Evolutionary conservation across 306 rosid genomes (phyloP), one percentile per base, ranked within the genome.

Genomic region (Acacia melanoxylon): DNA sequence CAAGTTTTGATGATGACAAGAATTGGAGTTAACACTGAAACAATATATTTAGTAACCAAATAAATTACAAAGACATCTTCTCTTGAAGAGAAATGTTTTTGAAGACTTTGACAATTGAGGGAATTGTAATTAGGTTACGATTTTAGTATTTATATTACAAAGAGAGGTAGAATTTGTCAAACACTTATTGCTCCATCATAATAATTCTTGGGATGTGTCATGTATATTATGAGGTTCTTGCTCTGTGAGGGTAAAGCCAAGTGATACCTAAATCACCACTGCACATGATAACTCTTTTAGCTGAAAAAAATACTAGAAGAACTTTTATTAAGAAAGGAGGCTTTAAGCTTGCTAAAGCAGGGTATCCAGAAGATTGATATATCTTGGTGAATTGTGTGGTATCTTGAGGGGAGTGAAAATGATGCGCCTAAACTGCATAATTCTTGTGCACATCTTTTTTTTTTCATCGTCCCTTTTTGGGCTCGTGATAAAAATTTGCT

Each of bases 281-380:
- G 3, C 52, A 29, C 56, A 71, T 70, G 46, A 45, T 4, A 51
- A 63, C 73, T 72, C 76, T 54, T 63, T 27, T 8, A 27, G 59
- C 24, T 35, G 49, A n/a, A 0, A 17, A 17, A 78, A n/a, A 44
- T 77, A 66, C 74, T 72, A 68, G 59, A 27, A 27, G 29, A 85
- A 16, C 68, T 25, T 65, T 41, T 31, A 45, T 65, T 54, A 14
- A 65, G 81, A 31, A 63, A 48, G 66, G 24, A 15, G 31, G 70
- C 81, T 78, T 45, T 65, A 20, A 56, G 80, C 83, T 46, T 56
- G 31, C 68, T 48, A 51, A 12, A 33, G 24, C 49, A 78, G 74
- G 68, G 35, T 48, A 24, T 45, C 59, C 49, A 12, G 40, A 70
- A 13, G 20, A 41, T 24, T 1, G 6, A 4, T 14, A 3, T 69